These are phyloP conservation scores for Blastobotrys terrestris DNA, from an alignment of 805 yeast species.

Conservation along the genomic window DNA sequence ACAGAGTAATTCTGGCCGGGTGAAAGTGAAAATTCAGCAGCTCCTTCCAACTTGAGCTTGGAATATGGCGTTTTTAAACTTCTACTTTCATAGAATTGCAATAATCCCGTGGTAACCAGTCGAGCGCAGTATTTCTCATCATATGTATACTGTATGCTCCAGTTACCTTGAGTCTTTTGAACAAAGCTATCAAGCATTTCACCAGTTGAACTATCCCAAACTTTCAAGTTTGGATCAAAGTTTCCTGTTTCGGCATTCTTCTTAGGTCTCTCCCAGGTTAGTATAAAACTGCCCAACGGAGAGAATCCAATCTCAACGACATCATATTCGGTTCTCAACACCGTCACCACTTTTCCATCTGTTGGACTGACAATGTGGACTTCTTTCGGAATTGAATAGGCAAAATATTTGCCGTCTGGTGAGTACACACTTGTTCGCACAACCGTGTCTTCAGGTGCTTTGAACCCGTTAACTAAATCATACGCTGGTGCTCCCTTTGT, in stretches of 20 bases:
- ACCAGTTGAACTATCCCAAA: constrained; percentile 54
- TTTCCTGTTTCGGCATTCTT: constrained; percentile 65
- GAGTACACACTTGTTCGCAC: constrained; percentile 19
- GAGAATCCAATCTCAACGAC: constrained; percentile 81
- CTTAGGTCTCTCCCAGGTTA: constrained; percentile 86
- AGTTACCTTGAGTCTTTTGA: constrained; percentile 78
- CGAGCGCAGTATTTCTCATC: constrained; percentile 72
- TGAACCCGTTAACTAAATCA: constrained; percentile 3
- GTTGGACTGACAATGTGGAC: constrained; percentile 45
- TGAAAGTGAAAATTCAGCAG: constrained; percentile 60
- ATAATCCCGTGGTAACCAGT: constrained; percentile 47
- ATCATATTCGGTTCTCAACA: constrained; percentile 49
- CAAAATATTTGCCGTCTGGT: constrained; percentile 15
- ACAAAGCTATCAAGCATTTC: constrained; percentile 55
- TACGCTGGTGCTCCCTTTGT: constrained; percentile 16
- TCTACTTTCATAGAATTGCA: constrained; percentile 57
- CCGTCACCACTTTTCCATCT: constrained; percentile 41
- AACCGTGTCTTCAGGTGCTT: constrained; percentile 11
- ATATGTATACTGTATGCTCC: constrained; percentile 83
- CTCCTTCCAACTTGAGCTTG: constrained; percentile 45
- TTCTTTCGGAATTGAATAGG: constrained; percentile 3
- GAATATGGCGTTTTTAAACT: constrained; percentile 43
- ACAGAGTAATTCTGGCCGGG: constrained; percentile 88
- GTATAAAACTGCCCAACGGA: constrained; percentile 75
- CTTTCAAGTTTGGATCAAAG: constrained; percentile 71